Conservation (phyloP, 75 land plant species). For the Sequoiadendron giganteum region DNA sequence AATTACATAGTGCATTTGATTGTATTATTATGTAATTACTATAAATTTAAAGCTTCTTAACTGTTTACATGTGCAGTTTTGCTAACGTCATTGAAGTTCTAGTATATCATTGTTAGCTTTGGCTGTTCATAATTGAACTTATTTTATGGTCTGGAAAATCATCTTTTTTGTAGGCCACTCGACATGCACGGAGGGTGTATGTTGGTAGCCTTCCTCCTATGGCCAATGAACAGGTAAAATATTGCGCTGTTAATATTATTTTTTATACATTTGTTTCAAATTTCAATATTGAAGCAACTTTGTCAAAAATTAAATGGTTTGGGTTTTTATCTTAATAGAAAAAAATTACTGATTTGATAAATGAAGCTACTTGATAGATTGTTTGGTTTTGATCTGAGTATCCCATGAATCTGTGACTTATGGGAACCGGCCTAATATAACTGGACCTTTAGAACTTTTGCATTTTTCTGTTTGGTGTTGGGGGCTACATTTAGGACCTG, state of each 20-base stretch:
- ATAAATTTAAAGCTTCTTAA: not conserved
- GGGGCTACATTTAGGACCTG: not conserved
- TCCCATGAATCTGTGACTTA: not conserved
- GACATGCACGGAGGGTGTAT: constrained; percentile 75
- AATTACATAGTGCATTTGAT: not conserved
- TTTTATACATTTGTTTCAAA: not conserved
- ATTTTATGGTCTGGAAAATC: not conserved
- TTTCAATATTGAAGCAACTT: not conserved
- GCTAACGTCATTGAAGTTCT: not conserved
- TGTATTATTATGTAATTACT: not conserved
- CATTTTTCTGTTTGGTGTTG: not conserved
- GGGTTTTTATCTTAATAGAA: not conserved
- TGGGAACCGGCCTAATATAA: not conserved
- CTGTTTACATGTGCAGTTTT: not conserved
- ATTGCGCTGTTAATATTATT: not conserved
- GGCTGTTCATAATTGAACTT: not conserved
- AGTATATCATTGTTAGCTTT: not conserved
- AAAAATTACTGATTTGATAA: not conserved
- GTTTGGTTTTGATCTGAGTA: not conserved
- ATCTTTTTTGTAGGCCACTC: constrained; percentile 45
- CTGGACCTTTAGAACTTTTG: not conserved
- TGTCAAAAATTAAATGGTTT: not conserved
- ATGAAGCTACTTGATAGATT: not conserved
- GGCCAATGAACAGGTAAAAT: constrained; percentile 59
- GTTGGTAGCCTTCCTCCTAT: constrained; percentile 74